Evolutionary conservation across 1,284 basidiomycete genomes (phyloP).

Genomic region (Apiotrichum mycotoxinovorans): DNA sequence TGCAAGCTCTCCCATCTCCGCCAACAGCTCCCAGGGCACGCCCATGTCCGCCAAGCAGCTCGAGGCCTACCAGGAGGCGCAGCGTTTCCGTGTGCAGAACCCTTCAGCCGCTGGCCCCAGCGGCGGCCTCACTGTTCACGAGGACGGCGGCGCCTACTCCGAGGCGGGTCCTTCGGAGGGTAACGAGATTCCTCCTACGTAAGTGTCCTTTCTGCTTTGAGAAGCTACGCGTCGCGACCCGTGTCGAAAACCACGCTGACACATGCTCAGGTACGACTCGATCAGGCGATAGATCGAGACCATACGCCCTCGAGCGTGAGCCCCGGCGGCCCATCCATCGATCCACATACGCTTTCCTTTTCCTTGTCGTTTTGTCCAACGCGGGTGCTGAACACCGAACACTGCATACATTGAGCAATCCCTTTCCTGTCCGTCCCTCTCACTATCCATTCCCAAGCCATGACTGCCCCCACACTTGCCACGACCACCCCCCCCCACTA

Average conservation of each 20-base stretch:
- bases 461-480: not conserved
- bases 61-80: constrained; percentile 41
- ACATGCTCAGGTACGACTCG: constrained; percentile 30
- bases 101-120: constrained; percentile 2
- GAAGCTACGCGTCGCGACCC: not conserved
- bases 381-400: not conserved
- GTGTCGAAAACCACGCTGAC: not conserved
- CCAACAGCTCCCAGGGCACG: not conserved
- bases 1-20: not conserved
- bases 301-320: not conserved
- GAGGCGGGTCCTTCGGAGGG: constrained; percentile 18
- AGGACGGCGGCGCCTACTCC: constrained; percentile 32
- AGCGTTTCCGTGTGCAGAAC: constrained; percentile 38
- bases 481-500: no score
- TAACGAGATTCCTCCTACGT: constrained; percentile 40
- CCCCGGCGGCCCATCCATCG: no score
- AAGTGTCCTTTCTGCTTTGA: constrained; percentile 5
- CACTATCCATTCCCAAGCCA: not conserved
- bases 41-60: constrained; percentile 40
- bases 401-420: not conserved
- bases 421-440: no score
- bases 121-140: constrained; percentile 34
- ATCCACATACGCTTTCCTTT: no score
- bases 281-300: constrained; percentile 20
- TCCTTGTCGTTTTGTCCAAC: no score